phyloP scores from a whole-genome alignment of 352 stramenopile species.

The Discostella stelligera region DNA sequence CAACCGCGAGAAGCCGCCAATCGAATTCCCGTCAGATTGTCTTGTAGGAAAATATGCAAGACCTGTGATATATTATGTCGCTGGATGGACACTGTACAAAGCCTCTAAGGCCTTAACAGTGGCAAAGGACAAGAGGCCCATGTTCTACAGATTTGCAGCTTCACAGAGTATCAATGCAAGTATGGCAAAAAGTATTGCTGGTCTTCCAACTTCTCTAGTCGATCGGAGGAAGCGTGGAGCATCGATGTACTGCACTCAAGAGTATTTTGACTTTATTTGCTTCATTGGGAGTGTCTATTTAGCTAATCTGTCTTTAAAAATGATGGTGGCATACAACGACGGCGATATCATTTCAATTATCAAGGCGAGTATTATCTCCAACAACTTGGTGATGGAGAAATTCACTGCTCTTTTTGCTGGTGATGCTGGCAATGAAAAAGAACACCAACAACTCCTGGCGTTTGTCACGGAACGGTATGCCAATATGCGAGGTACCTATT shows the following conservation, averaged over 20 bases:
- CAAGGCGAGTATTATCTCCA: conserved; percentile 2
- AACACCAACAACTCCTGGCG: conserved; percentile 3
- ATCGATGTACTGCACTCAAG: not conserved
- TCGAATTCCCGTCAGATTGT: not conserved
- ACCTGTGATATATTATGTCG: not conserved
- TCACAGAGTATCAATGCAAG: not conserved
- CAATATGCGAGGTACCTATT: conserved; percentile 8
- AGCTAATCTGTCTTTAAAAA: conserved; percentile 28
- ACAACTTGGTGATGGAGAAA: no score
- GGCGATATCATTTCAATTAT: not conserved
- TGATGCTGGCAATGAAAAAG: no score
- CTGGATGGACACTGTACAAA: not conserved
- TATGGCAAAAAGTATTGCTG: no score
- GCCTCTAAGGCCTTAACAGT: not conserved
- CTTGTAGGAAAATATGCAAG: no score
- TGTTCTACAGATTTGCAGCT: not conserved
- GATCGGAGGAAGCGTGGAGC: conserved; percentile 2
- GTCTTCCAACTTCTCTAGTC: no score
- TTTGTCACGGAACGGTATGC: conserved; percentile 2
- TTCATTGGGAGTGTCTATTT: conserved; percentile 12
- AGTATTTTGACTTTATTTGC: not conserved
- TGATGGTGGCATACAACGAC: conserved; percentile 36
- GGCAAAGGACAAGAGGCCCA: not conserved
- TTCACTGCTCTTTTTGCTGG: conserved; percentile 1
- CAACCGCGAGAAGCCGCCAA: not conserved